phyloP scores from a whole-genome alignment of 768 basidiomycete genomes.

The Russula sp. region DNA sequence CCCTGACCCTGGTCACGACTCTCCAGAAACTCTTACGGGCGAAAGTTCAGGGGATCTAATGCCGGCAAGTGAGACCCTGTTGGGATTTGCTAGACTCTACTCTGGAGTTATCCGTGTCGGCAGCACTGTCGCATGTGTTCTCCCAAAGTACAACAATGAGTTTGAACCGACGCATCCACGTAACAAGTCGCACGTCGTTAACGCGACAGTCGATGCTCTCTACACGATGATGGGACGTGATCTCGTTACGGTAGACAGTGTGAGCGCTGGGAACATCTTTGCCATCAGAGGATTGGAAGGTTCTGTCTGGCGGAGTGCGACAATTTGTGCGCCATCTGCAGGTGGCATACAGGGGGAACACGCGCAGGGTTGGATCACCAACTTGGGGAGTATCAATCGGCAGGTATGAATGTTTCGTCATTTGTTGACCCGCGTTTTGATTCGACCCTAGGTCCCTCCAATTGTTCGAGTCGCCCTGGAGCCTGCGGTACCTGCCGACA shows the following conservation, averaged over 20 bases:
- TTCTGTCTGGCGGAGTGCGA: conserved; percentile 86
- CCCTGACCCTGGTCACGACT: conserved; percentile 23
- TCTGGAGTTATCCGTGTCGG: conserved; percentile 77
- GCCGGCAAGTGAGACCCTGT: conserved; percentile 58
- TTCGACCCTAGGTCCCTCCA: conserved; percentile 59
- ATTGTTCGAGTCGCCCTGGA: conserved; percentile 96
- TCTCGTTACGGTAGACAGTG: conserved; percentile 75
- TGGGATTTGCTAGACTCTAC: conserved; percentile 94
- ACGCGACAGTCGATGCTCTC: conserved; percentile 65
- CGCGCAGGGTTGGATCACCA: conserved; percentile 59
- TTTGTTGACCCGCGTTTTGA: conserved; percentile 1
- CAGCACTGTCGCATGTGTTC: conserved; percentile 61
- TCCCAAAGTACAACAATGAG: conserved; percentile 80
- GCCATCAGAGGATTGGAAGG: conserved; percentile 89
- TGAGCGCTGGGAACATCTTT: conserved; percentile 91
- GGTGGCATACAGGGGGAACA: conserved; percentile 42
- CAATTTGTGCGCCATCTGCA: conserved; percentile 69
- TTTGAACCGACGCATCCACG: conserved; percentile 60
- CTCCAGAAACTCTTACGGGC: conserved; percentile 29
- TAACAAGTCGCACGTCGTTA: conserved; percentile 63
- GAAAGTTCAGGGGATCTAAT: conserved; percentile 30
- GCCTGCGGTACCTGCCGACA: conserved; percentile 75
- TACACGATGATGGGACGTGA: conserved; percentile 99
- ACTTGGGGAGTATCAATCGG: conserved; percentile 69
- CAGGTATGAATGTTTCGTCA: conserved; percentile 44